phyloP scores from a whole-genome alignment of 1,139 yeast genomes.

The Diutina neorugosa region DNA sequence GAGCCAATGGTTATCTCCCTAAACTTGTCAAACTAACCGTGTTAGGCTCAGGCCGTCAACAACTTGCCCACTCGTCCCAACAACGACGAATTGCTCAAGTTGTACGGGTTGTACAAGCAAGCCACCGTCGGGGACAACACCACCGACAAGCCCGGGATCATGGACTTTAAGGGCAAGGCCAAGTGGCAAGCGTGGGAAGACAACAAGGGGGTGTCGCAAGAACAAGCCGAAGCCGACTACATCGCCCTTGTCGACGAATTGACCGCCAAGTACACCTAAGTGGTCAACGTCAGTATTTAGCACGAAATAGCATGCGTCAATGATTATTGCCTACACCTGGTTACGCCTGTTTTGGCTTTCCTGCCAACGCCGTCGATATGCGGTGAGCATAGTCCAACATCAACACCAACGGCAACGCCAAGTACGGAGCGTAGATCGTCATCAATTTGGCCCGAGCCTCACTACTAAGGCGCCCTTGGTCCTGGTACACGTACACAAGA shows the following conservation, averaged over 20 bases:
- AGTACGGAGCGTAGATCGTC: slow-evolving; percentile 53
- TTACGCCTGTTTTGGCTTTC: background rate
- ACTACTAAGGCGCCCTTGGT: slow-evolving; percentile 19
- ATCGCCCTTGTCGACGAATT: slow-evolving; percentile 64
- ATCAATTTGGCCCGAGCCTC: slow-evolving; percentile 35
- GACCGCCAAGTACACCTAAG: slow-evolving; percentile 32
- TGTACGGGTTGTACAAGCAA: slow-evolving; percentile 91
- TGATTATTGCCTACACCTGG: too few relatives aligned
- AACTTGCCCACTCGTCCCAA: slow-evolving; percentile 64
- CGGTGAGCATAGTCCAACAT: slow-evolving; percentile 25
- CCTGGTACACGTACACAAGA: slow-evolving; percentile 30
- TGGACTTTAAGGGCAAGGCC: slow-evolving; percentile 89
- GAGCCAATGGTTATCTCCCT: too few relatives aligned
- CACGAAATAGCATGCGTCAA: background rate
- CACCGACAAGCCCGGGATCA: slow-evolving; percentile 74
- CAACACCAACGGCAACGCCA: slow-evolving; percentile 49
- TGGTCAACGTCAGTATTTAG: background rate
- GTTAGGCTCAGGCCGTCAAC: slow-evolving; percentile 70
- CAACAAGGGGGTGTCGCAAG: slow-evolving; percentile 73
- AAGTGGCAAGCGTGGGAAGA: slow-evolving; percentile 97
- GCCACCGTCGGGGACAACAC: slow-evolving; percentile 93
- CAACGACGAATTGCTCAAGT: slow-evolving; percentile 73
- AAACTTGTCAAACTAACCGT: slow-evolving; percentile 1
- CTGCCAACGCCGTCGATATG: background rate
- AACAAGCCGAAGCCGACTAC: slow-evolving; percentile 83